Conservation (phyloP, 2,329 filamentous ascomycete species). For the Diaporthe australafricana region DNA sequence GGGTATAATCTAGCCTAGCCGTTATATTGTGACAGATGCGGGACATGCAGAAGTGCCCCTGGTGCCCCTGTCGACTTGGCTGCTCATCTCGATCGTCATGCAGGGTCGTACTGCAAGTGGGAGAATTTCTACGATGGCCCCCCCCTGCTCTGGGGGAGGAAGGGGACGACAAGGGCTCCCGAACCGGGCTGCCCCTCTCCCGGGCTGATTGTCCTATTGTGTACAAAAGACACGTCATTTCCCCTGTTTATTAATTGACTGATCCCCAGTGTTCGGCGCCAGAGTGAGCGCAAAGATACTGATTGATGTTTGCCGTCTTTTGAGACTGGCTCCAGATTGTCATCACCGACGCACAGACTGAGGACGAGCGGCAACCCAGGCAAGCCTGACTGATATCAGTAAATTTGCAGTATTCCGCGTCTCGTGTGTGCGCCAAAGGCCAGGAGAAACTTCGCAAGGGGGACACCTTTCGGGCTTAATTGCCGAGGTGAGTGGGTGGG, state of each 20-base stretch:
- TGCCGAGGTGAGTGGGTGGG: not conserved
- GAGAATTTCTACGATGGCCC: not conserved
- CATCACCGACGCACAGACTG: slow-evolving; percentile 8
- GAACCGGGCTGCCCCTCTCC: slow-evolving; percentile 16
- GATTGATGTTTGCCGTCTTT: not conserved
- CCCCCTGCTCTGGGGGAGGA: not conserved
- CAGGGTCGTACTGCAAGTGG: slow-evolving; percentile 6
- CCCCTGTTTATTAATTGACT: not conserved
- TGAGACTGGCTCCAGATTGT: slow-evolving; percentile 17
- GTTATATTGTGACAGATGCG: slow-evolving; percentile 8
- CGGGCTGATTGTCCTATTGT: not conserved
- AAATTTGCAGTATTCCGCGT: not conserved
- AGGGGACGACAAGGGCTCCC: not conserved
- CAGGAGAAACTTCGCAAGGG: slow-evolving; percentile 3
- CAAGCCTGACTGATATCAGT: not conserved
- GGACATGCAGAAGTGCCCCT: not conserved
- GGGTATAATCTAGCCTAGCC: not conserved
- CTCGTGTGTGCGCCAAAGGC: not conserved
- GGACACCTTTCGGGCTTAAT: slow-evolving; percentile 11
- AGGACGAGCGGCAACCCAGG: not conserved
- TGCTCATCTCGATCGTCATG: slow-evolving; percentile 25
- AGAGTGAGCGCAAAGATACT: no score
- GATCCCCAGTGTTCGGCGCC: not conserved
- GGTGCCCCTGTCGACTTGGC: slow-evolving; percentile 1
- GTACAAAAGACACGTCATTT: slow-evolving; percentile 4